Evolutionary conservation across 805 yeast genomes (phyloP), one percentile per base, ranked within the genome.

Genomic region (Diddensiella transvaalensis): DNA sequence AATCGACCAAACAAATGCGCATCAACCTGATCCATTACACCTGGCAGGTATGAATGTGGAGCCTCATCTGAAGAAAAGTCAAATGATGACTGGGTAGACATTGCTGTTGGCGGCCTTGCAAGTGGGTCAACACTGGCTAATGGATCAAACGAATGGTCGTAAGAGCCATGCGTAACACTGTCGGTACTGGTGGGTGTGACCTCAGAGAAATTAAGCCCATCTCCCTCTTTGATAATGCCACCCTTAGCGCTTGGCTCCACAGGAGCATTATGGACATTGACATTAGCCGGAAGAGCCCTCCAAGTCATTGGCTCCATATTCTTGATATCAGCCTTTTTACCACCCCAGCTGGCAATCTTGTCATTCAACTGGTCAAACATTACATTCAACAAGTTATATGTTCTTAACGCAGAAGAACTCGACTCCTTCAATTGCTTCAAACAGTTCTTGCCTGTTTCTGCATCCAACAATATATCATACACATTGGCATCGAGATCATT

Each of bases 1-100:
- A 85, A 82, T 35, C 86, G 70, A 1, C 96, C 96, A 70, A 88
- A 88, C 17, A 88, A 75, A 60, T 87, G 90, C 60, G 87, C 79
- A 62, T 88, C 96, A 41, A 88, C 66, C 55, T 83, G 85, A 63
- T 88, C 96, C 73, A 88, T 84, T 38, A 86, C 83, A 3, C 95
- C 93, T 1, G 93, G 87, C 52, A 85, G 74, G 58, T 86, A 85
- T 46, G 69, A 47, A 29, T 57, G 54, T 4, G 55, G 57, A 13
- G 38, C 8, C 17, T 35, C 38, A 35, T 35, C 15, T 13, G 38
- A 10, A 35, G 38, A 17, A 13, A 17, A 13, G 8, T 13, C 21
- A 17, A 13, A 13, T 15, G 38, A 13, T 35, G 38, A 13, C 38
- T 35, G 21, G 15, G 8, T 17, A 6, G 38, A n/a, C 15, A 17